These are phyloP conservation scores for Pichia thaimueangensis DNA, from an alignment of 805 yeast genomes.

Conservation along the genomic window DNA sequence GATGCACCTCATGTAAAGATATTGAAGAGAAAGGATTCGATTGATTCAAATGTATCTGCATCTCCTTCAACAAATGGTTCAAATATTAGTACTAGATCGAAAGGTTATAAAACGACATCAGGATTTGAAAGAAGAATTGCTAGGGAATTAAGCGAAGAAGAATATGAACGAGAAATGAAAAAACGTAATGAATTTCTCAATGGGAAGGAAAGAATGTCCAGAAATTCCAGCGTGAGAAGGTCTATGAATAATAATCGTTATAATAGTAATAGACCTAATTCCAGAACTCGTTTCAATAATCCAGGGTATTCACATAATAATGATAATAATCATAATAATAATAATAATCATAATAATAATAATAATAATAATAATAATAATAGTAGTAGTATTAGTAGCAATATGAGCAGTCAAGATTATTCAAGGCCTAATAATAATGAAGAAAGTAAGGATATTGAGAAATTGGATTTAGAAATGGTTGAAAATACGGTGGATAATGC, in stretches of 20 bases:
- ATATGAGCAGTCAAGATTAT: no score
- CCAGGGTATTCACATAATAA: no score
- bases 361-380: background rate
- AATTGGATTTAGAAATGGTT: no score
- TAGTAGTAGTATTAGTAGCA: background rate
- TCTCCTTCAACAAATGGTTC: background rate
- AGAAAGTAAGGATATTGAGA: no score
- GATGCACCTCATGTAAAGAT: slow-evolving; percentile 1
- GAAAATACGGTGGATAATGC: background rate
- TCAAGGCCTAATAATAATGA: no score
- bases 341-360: no score
- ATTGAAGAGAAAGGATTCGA: background rate
- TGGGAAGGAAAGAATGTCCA: background rate
- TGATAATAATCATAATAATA: no score
- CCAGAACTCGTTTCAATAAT: no score
- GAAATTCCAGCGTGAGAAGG: no score
- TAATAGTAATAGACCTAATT: no score
- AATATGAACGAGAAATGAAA: slow-evolving; percentile 6
- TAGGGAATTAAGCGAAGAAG: slow-evolving; percentile 11
- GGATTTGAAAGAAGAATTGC: slow-evolving; percentile 10
- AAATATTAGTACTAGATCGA: background rate
- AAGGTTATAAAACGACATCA: slow-evolving; percentile 1
- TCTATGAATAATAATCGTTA: no score
- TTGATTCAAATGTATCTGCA: background rate
- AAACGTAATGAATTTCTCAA: background rate